A percentile compares a stretch with the other conserved stretches of the same genome.
phyloP scores from a whole-genome alignment of 2,329 filamentous ascomycete genomes.

The Hypoxylon sp. region DNA sequence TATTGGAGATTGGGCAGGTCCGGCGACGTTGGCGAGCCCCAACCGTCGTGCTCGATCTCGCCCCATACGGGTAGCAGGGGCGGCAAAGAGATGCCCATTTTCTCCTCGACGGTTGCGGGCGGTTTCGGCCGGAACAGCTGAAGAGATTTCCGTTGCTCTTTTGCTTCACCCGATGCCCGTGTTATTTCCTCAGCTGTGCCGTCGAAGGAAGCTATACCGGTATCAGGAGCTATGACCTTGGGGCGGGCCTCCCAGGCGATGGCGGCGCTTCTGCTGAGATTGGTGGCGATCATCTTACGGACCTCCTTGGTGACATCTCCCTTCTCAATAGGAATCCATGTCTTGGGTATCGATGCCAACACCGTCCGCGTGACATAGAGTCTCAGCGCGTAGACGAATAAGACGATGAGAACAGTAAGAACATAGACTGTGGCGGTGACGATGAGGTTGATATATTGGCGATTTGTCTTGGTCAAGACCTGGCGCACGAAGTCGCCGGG shows the following conservation, averaged over 20 bases:
- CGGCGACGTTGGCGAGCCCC: slow-evolving; percentile 81
- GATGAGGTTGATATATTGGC: slow-evolving; percentile 82
- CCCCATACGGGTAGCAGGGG: slow-evolving; percentile 76
- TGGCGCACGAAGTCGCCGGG: slow-evolving; percentile 86
- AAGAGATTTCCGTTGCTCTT: slow-evolving; percentile 37
- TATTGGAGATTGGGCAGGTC: slow-evolving; percentile 88
- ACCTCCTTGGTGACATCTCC: slow-evolving; percentile 83
- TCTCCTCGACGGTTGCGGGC: slow-evolving; percentile 54
- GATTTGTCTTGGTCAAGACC: slow-evolving; percentile 67
- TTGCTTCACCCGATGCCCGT: slow-evolving; percentile 12
- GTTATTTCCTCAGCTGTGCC: slow-evolving; percentile 23
- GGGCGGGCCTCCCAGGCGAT: slow-evolving; percentile 84
- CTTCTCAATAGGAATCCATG: slow-evolving; percentile 86
- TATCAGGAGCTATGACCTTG: slow-evolving; percentile 60
- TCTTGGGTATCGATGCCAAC: slow-evolving; percentile 84
- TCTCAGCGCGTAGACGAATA: slow-evolving; percentile 83
- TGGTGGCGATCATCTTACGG: slow-evolving; percentile 77
- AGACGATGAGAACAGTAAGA: slow-evolving; percentile 74
- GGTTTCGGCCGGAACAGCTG: slow-evolving; percentile 51
- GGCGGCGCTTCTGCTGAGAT: slow-evolving; percentile 80
- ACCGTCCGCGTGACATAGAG: slow-evolving; percentile 87
- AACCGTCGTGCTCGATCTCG: slow-evolving; percentile 85
- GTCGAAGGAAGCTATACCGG: slow-evolving; percentile 35
- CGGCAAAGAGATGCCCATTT: slow-evolving; percentile 61
- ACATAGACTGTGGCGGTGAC: slow-evolving; percentile 82